Evolutionary conservation across 2,329 filamentous ascomycete genomes (phyloP), one percentile per base, ranked within the genome.

Genomic region (Chaetomiaceae sp.): DNA sequence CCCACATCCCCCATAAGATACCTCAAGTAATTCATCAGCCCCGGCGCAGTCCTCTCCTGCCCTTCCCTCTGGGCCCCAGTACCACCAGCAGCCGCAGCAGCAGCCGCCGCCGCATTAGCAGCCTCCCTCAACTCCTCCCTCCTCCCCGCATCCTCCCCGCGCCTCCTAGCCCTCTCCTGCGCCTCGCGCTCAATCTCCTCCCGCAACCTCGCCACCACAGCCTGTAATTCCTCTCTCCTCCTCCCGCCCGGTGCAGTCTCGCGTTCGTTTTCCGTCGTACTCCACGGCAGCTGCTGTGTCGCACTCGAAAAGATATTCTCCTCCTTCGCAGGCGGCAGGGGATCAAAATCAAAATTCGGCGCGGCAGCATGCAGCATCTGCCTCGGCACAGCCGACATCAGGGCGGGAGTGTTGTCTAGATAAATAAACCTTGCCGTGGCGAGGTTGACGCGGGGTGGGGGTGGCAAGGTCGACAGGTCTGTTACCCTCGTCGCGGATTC

Each of bases 331-430:
- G 91, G 91, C 19, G 91, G 89, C 14, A 96, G 72, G 1, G 90
- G 90, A 65, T 96, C 91, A 20, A 89, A 94, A 17, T 89, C 82
- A 58, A 87, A 83, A 62, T 83, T 91, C 2, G 85, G 84, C 43
- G 83, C 75, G 31, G 50, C 46, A 1, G 77, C 74, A 17, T 79
- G 75, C 11, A 90, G 83, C 62, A 89, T 79, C 8, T 73, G 71
- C 1, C 77, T 75, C 1, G 91, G 89, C 6, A 94, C 77, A 36
- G 87, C 74, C 0, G 81, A 78, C 62, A 92, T 86, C 20, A 95
- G 77, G 1, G 77, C 72, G 1, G 85, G 87, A 3, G 85, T 82
- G 60, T 91, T 88, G 27, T 89, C 87, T 8, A 96, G 78, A 54
- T 91, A 85, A 20, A 89, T 81, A 65, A 95, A 88, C 39, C 91